Evolutionary conservation across 371 early-diverging fungal genomes (phyloP).

Genomic region (Mucor velutinosus): DNA sequence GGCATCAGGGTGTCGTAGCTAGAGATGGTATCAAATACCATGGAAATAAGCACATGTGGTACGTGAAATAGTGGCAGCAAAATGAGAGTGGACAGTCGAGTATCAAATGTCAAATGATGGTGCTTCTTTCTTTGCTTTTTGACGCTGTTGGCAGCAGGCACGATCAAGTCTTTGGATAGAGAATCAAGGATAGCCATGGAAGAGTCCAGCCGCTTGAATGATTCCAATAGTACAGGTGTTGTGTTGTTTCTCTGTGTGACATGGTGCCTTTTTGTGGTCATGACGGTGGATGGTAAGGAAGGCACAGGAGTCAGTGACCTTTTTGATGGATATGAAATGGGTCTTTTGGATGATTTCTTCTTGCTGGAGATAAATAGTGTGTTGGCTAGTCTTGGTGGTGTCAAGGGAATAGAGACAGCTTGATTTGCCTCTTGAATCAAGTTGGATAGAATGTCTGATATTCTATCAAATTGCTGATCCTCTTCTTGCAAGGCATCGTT

Average conservation of each 20-base stretch:
- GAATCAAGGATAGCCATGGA: slow-evolving; percentile 30
- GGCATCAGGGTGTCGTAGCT: neutral
- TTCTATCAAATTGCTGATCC: slow-evolving; percentile 25
- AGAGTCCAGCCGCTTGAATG: slow-evolving; percentile 28
- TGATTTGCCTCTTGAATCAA: slow-evolving; percentile 33
- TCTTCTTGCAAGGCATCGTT: slow-evolving; percentile 12
- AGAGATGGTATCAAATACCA: slow-evolving; percentile 22
- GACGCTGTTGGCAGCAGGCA: neutral
- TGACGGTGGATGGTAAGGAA: neutral
- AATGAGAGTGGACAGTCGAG: slow-evolving; percentile 17
- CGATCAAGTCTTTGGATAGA: slow-evolving; percentile 27
- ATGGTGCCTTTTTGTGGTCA: neutral
- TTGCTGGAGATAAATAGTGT: neutral
- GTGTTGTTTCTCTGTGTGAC: neutral
- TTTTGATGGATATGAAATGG: slow-evolving; percentile 13
- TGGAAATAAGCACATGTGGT: slow-evolving; percentile 28
- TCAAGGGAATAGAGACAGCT: slow-evolving; percentile 24
- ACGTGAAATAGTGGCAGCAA: slow-evolving; percentile 28
- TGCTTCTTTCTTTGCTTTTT: neutral
- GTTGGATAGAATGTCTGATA: slow-evolving; percentile 31
- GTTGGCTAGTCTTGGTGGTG: slow-evolving; percentile 5
- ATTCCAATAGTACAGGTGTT: slow-evolving; percentile 16
- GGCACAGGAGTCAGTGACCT: neutral
- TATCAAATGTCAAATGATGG: slow-evolving; percentile 8
- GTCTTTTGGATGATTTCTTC: slow-evolving; percentile 2